Percentiles rank a stretch among this genome's conserved stretches.
phyloP scores from a whole-genome alignment of 202 grass and related monocot species.

The Panicum virgatum region DNA sequence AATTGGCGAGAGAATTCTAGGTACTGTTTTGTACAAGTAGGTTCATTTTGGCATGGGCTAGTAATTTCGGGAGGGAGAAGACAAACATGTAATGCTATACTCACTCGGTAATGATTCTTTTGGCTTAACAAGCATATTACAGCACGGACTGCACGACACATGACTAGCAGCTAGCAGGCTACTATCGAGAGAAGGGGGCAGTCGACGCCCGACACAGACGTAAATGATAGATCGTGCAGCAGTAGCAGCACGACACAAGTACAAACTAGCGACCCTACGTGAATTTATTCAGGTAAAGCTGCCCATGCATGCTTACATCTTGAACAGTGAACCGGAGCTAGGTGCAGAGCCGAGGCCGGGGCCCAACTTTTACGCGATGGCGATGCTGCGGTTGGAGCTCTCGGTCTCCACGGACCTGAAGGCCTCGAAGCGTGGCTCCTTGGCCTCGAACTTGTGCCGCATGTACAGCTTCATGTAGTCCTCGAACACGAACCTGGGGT shows the following conservation, averaged over 20 bases:
- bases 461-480: conserved; percentile 92
- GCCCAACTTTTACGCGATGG: conserved; percentile 28
- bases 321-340: neutral
- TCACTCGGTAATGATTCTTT: neutral
- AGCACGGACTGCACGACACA: neutral
- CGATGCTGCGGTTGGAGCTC: conserved; percentile 43
- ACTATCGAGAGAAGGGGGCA: neutral
- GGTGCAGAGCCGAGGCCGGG: neutral
- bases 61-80: neutral
- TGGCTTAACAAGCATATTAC: neutral
- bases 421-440: conserved; percentile 69
- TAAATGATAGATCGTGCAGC: neutral
- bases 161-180: neutral
- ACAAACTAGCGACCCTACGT: neutral
- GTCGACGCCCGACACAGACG: neutral
- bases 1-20: neutral
- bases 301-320: neutral
- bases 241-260: neutral
- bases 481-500: conserved; percentile 81
- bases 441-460: conserved; percentile 71
- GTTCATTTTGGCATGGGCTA: neutral
- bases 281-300: conserved; percentile 16
- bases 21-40: neutral
- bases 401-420: conserved; percentile 64
- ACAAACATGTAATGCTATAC: neutral